phyloP scores from a whole-genome alignment of 192 early-diverging fungal species.

The Geosiphon pyriformis region DNA sequence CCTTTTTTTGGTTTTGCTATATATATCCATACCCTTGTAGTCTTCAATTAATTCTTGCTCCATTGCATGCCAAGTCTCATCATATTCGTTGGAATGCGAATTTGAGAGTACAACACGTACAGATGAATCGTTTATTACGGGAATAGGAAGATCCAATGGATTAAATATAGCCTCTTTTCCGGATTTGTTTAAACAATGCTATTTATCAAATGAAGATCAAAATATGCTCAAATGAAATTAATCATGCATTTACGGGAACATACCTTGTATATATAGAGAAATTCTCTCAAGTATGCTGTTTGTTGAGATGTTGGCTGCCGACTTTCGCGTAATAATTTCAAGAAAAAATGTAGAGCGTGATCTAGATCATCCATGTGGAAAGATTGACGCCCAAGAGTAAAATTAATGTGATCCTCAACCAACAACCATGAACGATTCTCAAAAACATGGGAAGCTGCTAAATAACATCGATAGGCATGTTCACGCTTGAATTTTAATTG shows the following conservation, averaged over 20 bases:
- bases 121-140: conserved; percentile 49
- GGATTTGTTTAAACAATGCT: conserved; percentile 45
- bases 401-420: conserved; percentile 87
- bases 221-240: not conserved
- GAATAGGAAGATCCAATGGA: conserved; percentile 52
- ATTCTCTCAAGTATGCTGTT: conserved; percentile 64
- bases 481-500: conserved; percentile 42
- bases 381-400: conserved; percentile 77
- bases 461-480: conserved; percentile 78
- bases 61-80: conserved; percentile 62
- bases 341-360: conserved; percentile 74
- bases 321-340: conserved; percentile 64
- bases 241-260: not conserved
- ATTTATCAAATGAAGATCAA: not conserved
- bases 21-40: conserved; percentile 27
- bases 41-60: conserved; percentile 60
- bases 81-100: conserved; percentile 52
- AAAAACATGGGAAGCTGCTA: conserved; percentile 54
- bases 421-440: conserved; percentile 60
- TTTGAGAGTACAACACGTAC: conserved; percentile 58
- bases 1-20: conserved; percentile 24
- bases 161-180: conserved; percentile 44
- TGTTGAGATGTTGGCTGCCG: conserved; percentile 63
- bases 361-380: conserved; percentile 69
- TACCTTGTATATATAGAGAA: conserved; percentile 74